These are phyloP conservation scores for Cladophialophora exuberans DNA, from an alignment of 2,329 filamentous ascomycete genomes.

Conservation along the genomic window DNA sequence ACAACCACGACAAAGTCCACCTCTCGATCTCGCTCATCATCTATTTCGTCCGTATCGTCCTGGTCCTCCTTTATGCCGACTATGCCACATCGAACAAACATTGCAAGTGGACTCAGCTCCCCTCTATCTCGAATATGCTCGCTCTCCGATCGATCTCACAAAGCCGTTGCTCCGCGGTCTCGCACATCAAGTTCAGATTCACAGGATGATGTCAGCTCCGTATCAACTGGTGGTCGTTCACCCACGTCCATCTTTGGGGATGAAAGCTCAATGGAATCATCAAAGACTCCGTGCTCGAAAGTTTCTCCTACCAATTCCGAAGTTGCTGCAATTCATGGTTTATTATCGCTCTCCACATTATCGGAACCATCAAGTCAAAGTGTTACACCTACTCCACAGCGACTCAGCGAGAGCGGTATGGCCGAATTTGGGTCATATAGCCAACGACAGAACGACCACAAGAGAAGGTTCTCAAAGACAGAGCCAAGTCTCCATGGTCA, in stretches of 20 bases:
- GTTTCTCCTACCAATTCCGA: constrained; percentile 16
- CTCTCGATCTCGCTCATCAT: constrained; percentile 57
- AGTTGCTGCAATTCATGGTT: constrained; percentile 18
- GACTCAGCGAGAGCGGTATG: constrained; percentile 4
- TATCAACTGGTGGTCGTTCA: not conserved
- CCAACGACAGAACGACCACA: constrained; percentile 19
- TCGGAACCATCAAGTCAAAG: constrained; percentile 27
- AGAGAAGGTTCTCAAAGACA: constrained; percentile 26
- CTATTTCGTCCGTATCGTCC: constrained; percentile 48
- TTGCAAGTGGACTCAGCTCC: constrained; percentile 14
- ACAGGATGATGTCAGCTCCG: not conserved
- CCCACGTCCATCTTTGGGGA: not conserved
- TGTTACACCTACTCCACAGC: constrained; percentile 26
- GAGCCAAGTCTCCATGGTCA: constrained; percentile 21
- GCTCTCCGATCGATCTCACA: constrained; percentile 8
- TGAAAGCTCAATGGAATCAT: constrained; percentile 19
- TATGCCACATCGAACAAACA: constrained; percentile 10
- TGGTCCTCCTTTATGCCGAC: constrained; percentile 25
- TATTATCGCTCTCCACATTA: constrained; percentile 25
- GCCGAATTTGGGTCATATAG: not conserved
- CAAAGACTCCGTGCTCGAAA: not conserved
- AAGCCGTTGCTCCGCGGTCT: not conserved
- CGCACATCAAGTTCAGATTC: not conserved
- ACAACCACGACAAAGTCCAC: constrained; percentile 51
- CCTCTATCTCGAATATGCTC: constrained; percentile 17